These are phyloP conservation scores for Trichoderma asperellum DNA, from an alignment of 2,329 filamentous ascomycete species.

Conservation along the genomic window DNA sequence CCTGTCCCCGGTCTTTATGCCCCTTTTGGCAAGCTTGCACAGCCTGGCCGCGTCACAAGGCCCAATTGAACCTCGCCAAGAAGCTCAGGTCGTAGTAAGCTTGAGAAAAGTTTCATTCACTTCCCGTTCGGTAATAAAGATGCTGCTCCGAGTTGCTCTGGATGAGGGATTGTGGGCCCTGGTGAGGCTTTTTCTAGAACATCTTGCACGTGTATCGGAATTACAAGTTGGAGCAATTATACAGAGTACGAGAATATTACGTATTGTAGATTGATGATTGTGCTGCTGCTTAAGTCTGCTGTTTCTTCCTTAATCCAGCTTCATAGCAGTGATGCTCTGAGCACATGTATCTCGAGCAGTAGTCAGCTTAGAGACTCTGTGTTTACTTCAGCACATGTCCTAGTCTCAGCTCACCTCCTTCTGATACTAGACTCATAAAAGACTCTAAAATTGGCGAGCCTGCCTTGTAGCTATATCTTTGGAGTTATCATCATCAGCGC, in stretches of 20 bases:
- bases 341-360: no score
- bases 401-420: not conserved
- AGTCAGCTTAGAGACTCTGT: no score
- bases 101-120: not conserved
- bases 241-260: not conserved
- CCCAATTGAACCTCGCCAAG: not conserved
- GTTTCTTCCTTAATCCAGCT: not conserved
- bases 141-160: not conserved
- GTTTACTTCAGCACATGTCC: no score
- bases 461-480: not conserved
- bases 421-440: not conserved
- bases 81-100: not conserved
- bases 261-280: not conserved
- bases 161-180: not conserved
- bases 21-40: constrained; percentile 1
- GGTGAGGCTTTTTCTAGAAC: not conserved
- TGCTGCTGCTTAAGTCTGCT: not conserved
- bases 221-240: not conserved
- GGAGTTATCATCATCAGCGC: not conserved
- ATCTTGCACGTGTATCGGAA: not conserved
- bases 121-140: not conserved
- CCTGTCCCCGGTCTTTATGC: not conserved
- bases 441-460: constrained; percentile 1
- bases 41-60: not conserved
- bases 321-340: not conserved